Evolutionary conservation across 495 filamentous ascomycete species (phyloP).

Genomic region (Aspergillus carlsbadensis): DNA sequence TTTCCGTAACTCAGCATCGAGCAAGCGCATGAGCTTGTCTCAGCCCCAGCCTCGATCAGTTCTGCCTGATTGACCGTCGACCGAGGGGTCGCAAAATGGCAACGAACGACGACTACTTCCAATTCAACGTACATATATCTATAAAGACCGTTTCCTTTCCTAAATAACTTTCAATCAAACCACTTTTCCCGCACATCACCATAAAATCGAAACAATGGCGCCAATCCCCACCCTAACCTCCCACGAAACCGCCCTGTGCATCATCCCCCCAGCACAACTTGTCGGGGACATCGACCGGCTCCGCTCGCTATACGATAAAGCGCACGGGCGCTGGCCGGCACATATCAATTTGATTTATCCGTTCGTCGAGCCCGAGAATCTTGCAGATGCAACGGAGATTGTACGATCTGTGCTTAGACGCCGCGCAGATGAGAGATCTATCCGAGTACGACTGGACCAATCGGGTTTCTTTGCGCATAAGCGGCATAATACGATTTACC

Average conservation of each 20-base stretch:
- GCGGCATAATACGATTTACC: background rate
- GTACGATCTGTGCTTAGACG: background rate
- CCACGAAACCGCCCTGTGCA: background rate
- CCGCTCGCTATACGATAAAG: background rate
- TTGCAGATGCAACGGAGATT: background rate
- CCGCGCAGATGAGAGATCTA: background rate
- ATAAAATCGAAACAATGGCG: too few species aligned
- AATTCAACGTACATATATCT: too few species aligned
- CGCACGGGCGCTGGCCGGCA: constrained; percentile 1
- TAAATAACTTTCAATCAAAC: too few species aligned
- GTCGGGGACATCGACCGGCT: background rate
- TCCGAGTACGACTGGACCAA: background rate
- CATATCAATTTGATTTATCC: constrained; percentile 4
- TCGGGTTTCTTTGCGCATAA: background rate
- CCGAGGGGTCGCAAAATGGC: too few species aligned
- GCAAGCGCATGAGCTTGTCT: too few species aligned
- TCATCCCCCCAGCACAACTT: background rate
- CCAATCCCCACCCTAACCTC: background rate
- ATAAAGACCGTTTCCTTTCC: background rate
- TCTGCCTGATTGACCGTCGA: too few species aligned
- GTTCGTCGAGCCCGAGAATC: background rate
- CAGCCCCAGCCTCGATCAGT: too few species aligned
- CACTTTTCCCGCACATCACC: too few species aligned
- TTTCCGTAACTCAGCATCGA: too few species aligned
- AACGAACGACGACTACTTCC: too few species aligned